Base-by-base conservation (phyloP, 2,329 filamentous ascomycete species). In the Diaporthe ilicicola region DNA sequence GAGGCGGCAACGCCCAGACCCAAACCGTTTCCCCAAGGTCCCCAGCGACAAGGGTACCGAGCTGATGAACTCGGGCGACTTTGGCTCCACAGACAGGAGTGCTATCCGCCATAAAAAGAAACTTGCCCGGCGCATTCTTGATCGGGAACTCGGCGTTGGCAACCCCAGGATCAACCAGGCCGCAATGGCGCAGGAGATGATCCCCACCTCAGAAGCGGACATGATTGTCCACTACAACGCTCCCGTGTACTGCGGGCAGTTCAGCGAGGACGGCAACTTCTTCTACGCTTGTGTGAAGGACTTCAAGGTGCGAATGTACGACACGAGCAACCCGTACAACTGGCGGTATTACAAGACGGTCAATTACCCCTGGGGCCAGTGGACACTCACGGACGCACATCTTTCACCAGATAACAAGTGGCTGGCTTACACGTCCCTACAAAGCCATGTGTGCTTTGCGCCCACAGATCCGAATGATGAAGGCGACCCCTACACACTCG, bases 311-410 rank as follows among this genome's bases (percentile, higher is more conserved):
- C 92, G 95, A 67, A 95, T 99, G 93, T 99, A 98, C 81, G 95
- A 98, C 80, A 98, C 96, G 0, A 95, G 93, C 1, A 97, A 98
- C 76, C 94, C 95, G 0, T 97, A 96, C 81, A 89, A 94, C 74
- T 99, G 96, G 96, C 92, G 92, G 79, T 95, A 97, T 80, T 98
- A 98, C 85, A 98, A 95, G 83, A 95, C 93, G 0, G 93, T 94
- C 6, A 84, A 86, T 34, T 97, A 96, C 80, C 94, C 94, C 0
- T 93, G 91, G 74, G 96, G 95, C 2, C 92, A 94, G 76, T 99
- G 96, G 96, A 98, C 95, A 1, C 92, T 99, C 74, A 98, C 96
- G 17, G 96, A 99, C 81, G 95, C 95, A 2, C 93, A 93, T 0
- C 81, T 98, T 53, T 97, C 93, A 72, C 94, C 95, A 0, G 94